These are phyloP conservation scores for Zygoascus meyerae DNA, from an alignment of 1,139 yeast genomes.

Conservation along the genomic window DNA sequence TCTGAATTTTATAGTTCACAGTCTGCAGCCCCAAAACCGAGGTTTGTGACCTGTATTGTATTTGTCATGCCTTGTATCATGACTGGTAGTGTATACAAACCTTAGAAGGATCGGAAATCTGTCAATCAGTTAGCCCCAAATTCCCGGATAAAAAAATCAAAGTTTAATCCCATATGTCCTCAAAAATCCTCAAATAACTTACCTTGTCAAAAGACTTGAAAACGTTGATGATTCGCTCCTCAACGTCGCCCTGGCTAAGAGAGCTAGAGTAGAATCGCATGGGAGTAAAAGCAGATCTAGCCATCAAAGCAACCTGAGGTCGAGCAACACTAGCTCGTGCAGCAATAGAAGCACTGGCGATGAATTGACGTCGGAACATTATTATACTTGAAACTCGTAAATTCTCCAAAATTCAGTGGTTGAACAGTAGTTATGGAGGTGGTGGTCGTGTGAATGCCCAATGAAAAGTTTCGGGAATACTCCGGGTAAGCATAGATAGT, in stretches of 20 bases:
- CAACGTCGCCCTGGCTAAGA: conserved; percentile 63
- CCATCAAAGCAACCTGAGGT: conserved; percentile 10
- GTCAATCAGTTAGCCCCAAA: conserved; percentile 8
- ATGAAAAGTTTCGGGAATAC: no score
- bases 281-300: conserved; percentile 11
- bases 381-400: neutral
- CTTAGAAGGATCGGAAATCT: conserved; percentile 25
- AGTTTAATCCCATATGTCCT: no score
- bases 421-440: neutral
- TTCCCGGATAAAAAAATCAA: neutral
- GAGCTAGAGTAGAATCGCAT: conserved; percentile 53
- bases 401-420: no score
- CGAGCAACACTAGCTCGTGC: conserved; percentile 7
- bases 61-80: no score
- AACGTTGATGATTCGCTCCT: conserved; percentile 69
- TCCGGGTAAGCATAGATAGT: no score
- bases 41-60: no score
- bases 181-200: conserved; percentile 24
- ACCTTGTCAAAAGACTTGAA: conserved; percentile 76
- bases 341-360: conserved; percentile 3
- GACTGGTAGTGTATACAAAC: conserved; percentile 11
- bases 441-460: neutral
- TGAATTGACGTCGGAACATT: conserved; percentile 9
- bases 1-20: no score
- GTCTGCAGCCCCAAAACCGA: neutral